These are phyloP conservation scores for Pseudocercospora musae DNA, from an alignment of 2,329 filamentous ascomycete species.

Conservation along the genomic window DNA sequence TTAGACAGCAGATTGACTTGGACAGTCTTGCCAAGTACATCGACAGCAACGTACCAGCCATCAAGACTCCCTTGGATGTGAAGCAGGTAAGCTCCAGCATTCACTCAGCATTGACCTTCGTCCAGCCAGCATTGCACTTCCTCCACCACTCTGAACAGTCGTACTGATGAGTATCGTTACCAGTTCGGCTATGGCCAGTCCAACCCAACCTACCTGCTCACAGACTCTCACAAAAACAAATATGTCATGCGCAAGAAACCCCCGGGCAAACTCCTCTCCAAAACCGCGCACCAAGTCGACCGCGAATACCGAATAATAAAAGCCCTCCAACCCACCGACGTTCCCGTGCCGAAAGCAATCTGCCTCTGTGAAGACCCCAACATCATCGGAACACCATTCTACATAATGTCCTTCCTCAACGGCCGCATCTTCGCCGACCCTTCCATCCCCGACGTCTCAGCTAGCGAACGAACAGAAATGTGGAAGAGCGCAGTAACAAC, in stretches of 20 bases:
- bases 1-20: constrained; percentile 88
- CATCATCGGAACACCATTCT: constrained; percentile 87
- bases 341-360: constrained; percentile 80
- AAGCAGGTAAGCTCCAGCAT: constrained; percentile 68
- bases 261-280: constrained; percentile 86
- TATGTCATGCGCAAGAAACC: constrained; percentile 98
- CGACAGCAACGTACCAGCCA: constrained; percentile 71
- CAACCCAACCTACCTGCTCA: constrained; percentile 94
- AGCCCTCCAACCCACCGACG: constrained; percentile 72
- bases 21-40: constrained; percentile 77
- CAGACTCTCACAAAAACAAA: constrained; percentile 62
- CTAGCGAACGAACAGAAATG: constrained; percentile 70
- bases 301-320: constrained; percentile 89
- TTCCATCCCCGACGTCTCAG: constrained; percentile 67
- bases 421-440: constrained; percentile 92
- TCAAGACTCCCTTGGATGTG: constrained; percentile 77
- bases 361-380: constrained; percentile 78
- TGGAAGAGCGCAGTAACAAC: constrained; percentile 83
- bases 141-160: no score
- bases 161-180: no score
- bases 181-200: constrained; percentile 97
- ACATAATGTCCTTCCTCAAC: constrained; percentile 94
- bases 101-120: background rate
- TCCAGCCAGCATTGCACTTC: background rate
- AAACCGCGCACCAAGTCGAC: constrained; percentile 94